Percentiles rank a stretch among this genome's conserved stretches.
Conservation (phyloP, 805 yeast species). For the Saccharomyces mikatae region DNA sequence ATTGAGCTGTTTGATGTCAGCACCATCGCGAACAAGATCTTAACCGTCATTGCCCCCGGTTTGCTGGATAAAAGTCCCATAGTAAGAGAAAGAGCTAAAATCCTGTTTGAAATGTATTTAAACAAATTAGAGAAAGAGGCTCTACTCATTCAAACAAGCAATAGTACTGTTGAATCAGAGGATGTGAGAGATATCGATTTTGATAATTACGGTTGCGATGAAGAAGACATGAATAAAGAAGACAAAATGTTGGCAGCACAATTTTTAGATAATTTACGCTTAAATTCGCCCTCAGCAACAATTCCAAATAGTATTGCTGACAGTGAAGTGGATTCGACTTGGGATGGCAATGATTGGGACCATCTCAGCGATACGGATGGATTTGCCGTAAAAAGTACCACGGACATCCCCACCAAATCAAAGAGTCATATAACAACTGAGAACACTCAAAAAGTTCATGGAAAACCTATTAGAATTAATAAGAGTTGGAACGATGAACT, state of each 20-base stretch:
- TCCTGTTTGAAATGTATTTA: slow-evolving; percentile 56
- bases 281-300: neutral
- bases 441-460: neutral
- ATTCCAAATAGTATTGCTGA: neutral
- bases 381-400: neutral
- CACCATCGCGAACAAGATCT: slow-evolving; percentile 67
- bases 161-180: slow-evolving; percentile 4
- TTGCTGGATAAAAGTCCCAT: slow-evolving; percentile 64
- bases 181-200: slow-evolving; percentile 16
- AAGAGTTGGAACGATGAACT: slow-evolving; percentile 21
- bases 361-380: slow-evolving; percentile 6
- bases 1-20: slow-evolving; percentile 62
- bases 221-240: slow-evolving; percentile 4
- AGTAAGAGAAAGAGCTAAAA: slow-evolving; percentile 66
- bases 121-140: slow-evolving; percentile 44
- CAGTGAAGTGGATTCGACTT: slow-evolving; percentile 11
- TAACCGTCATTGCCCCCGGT: slow-evolving; percentile 80
- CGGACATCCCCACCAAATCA: neutral
- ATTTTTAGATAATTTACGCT: slow-evolving; percentile 16
- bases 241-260: slow-evolving; percentile 13
- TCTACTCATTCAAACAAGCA: slow-evolving; percentile 10
- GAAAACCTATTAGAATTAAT: slow-evolving; percentile 8
- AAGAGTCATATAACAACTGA: neutral
- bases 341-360: slow-evolving; percentile 30
- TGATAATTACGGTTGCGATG: slow-evolving; percentile 11